These are phyloP conservation scores for Monotropa hypopitys DNA, from an alignment of 179 eudicot genomes.

Conservation along the genomic window DNA sequence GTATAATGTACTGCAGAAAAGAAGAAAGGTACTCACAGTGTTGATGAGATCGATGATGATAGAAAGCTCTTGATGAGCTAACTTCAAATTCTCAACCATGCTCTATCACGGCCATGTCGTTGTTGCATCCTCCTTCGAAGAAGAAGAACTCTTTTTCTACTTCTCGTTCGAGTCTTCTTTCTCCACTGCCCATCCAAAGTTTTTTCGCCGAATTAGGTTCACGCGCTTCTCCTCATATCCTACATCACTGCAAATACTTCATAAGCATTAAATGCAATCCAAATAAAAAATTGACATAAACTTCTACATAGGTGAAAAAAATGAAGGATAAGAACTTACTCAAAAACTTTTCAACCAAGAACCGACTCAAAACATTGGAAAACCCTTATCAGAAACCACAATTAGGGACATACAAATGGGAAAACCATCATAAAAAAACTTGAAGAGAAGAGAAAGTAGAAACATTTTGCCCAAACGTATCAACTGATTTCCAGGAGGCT, in stretches of 20 bases:
- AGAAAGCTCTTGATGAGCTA: constrained; percentile 85
- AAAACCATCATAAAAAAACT: no score
- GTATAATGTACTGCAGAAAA: not conserved
- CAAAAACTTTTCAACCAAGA: no score
- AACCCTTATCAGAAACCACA: no score
- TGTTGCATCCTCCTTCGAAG: constrained; percentile 39
- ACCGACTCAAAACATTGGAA: no score
- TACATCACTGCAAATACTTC: constrained; percentile 54
- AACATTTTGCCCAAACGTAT: constrained; percentile 64
- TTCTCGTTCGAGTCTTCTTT: constrained; percentile 68
- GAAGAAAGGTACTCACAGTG: constrained; percentile 39
- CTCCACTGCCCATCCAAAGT: constrained; percentile 90
- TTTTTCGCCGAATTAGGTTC: constrained; percentile 64
- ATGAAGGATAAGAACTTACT: no score
- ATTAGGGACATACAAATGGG: no score
- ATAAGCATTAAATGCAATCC: no score
- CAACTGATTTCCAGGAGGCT: constrained; percentile 42
- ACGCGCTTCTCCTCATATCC: constrained; percentile 73
- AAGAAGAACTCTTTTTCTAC: constrained; percentile 42
- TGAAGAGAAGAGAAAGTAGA: no score
- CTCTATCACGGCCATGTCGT: constrained; percentile 67
- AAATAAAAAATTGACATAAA: no score
- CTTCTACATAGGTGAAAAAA: no score
- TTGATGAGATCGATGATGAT: constrained; percentile 83
- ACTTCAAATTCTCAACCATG: constrained; percentile 63